Evolutionary conservation across 1,284 basidiomycete genomes (phyloP), one percentile per base, ranked within the genome.

Genomic region (Cerioporus squamosus): DNA sequence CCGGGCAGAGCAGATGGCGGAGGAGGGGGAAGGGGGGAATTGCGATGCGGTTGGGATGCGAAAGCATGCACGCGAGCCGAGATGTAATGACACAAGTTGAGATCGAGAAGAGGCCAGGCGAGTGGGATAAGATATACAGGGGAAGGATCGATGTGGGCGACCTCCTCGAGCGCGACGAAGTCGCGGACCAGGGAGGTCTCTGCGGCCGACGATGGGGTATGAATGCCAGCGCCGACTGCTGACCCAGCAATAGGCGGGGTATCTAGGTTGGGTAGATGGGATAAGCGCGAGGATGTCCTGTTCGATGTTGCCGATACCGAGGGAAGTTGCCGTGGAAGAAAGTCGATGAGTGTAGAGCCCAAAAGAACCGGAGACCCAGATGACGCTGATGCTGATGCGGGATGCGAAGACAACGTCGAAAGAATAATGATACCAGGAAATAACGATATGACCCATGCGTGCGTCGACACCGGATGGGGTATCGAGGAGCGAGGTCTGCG

Each of bases 71-170:
- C 66, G 70, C 71, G 69, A 66, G 66, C 67, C 68, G 69, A 73
- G 75, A 64, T 61, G 72, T 79, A 79, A 68, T 79, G 77, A 72
- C 73, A 79, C 78, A 80, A 69, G 43, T 74, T 70, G 71, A 64
- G 74, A 66, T 60, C 57, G 61, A 64, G 58, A 66, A 55, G 57
- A 60, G 57, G 58, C 44, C 56, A 60, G 56, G 59, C 59, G 62
- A 60, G 59, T 38, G 58, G 47, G 59, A 53, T 60, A 65, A 57
- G 60, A 69, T 66, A 60, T 62, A 65, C 61, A 67, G 54, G 50
- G 50, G 63, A 65, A 61, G 53, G 49, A 29, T 53, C 44, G 55
- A 51, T 15, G 45, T 60, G 61, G 59, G 55, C 61, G 61, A 45
- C 45, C 45, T 48, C 18, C 54, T 59, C 45, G 46, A 23, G 54